Percentiles rank a stretch among this genome's conserved stretches.
Evolutionary conservation across 1,284 basidiomycete genomes (phyloP).

Genomic region (Heterobasidion occidentale): DNA sequence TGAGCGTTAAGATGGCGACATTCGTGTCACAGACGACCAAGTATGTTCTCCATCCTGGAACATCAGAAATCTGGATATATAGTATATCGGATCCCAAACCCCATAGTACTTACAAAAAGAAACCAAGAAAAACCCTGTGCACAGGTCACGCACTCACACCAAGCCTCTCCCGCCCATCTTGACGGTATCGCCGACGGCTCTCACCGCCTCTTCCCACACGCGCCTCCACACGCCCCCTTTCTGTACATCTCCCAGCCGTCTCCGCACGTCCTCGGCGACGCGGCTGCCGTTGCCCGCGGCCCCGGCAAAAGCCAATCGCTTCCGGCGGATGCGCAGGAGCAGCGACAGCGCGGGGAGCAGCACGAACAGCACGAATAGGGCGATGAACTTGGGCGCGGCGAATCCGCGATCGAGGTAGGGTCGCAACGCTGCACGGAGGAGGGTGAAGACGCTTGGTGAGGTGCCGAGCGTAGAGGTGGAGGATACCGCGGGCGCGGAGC

Average conservation of each 20-base stretch:
- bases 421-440: slow-evolving; percentile 18
- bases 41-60: no score
- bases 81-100: no score
- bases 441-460: slow-evolving; percentile 10
- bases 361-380: slow-evolving; percentile 47
- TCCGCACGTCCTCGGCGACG: slow-evolving; percentile 51
- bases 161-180: slow-evolving; percentile 72
- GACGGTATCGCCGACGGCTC: slow-evolving; percentile 57
- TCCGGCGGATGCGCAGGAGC: slow-evolving; percentile 38
- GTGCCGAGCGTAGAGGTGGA: slow-evolving; percentile 5
- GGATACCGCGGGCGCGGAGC: slow-evolving; percentile 3
- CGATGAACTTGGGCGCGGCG: slow-evolving; percentile 20
- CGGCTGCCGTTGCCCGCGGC: slow-evolving; percentile 17
- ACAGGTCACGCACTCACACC: slow-evolving; percentile 31
- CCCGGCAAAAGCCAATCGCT: slow-evolving; percentile 16
- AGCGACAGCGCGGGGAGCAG: slow-evolving; percentile 57
- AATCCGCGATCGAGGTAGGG: slow-evolving; percentile 14
- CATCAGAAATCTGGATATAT: no score
- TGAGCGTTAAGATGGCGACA: no score
- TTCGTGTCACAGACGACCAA: no score
- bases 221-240: slow-evolving; percentile 28
- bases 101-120: no score
- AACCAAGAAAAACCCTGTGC: no score
- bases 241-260: slow-evolving; percentile 34
- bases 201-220: slow-evolving; percentile 47